A percentile compares a stretch with the other conserved stretches of the same genome.
Evolutionary conservation across 2,329 filamentous ascomycete genomes (phyloP).

Genomic region (Sclerotinia trifoliorum): DNA sequence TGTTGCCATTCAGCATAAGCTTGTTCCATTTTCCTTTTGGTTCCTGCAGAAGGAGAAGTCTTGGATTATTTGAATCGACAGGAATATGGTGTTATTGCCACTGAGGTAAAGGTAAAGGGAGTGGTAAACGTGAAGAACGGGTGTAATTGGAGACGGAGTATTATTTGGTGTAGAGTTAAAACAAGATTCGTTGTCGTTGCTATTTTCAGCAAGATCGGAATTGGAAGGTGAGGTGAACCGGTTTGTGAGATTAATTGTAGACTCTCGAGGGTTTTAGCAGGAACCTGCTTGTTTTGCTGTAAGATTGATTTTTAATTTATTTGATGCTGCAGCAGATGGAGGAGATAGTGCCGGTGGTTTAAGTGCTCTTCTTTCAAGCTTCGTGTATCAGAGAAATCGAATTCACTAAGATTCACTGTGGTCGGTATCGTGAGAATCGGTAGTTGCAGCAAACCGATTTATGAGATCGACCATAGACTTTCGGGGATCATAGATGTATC

Average conservation of each 20-base stretch:
- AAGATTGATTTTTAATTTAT: background rate
- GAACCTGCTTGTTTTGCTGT: constrained; percentile 1
- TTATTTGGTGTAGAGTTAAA: background rate
- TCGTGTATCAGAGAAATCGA: background rate
- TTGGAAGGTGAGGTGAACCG: background rate
- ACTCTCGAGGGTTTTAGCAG: background rate
- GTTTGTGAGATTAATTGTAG: background rate
- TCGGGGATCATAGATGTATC: background rate
- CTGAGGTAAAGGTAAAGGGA: background rate
- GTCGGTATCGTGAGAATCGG: background rate
- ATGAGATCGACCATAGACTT: background rate
- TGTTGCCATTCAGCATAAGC: background rate
- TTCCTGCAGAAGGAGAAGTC: background rate
- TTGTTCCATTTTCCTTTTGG: constrained; percentile 5
- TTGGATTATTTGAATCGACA: background rate
- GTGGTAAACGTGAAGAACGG: background rate
- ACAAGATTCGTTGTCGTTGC: background rate
- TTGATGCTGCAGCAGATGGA: background rate
- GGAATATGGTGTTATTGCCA: background rate
- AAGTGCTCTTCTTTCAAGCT: background rate
- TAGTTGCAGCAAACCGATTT: background rate
- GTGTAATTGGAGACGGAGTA: background rate
- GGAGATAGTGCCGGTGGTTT: background rate
- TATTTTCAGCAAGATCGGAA: background rate
- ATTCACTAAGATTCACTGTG: background rate